Evolutionary conservation across 169 alveolate species (phyloP).

Genomic region (Theileria orientalis): DNA sequence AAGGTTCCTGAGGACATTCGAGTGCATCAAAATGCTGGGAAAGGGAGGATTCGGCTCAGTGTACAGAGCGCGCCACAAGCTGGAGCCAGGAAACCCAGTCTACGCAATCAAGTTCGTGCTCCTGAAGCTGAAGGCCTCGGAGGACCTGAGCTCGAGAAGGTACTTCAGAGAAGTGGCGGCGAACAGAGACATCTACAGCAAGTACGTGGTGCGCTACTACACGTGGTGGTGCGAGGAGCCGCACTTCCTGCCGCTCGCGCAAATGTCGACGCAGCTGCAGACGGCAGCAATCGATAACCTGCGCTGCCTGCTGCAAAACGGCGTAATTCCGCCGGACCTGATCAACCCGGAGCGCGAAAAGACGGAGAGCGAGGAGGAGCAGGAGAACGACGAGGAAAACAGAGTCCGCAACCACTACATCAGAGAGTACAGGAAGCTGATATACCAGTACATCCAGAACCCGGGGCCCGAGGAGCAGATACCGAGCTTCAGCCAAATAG

Average conservation of each 20-base stretch:
- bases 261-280: conserved; percentile 70
- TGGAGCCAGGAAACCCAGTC: conserved; percentile 85
- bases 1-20: conserved; percentile 80
- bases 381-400: conserved; percentile 18
- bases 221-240: conserved; percentile 94
- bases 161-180: conserved; percentile 88
- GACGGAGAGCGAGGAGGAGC: conserved; percentile 1
- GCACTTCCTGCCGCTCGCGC: conserved; percentile 79
- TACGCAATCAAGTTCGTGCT: conserved; percentile 85
- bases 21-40: conserved; percentile 80
- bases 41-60: conserved; percentile 90
- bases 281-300: conserved; percentile 72
- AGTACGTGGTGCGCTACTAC: conserved; percentile 86
- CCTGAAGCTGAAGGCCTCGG: conserved; percentile 76
- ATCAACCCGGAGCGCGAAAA: background rate
- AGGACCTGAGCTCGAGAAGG: conserved; percentile 79
- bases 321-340: background rate
- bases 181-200: conserved; percentile 82
- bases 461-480: conserved; percentile 46
- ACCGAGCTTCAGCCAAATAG: conserved; percentile 33
- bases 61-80: conserved; percentile 81
- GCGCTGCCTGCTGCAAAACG: conserved; percentile 52
- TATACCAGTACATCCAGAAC: conserved; percentile 30
- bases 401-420: conserved; percentile 25
- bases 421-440: conserved; percentile 50